Evolutionary conservation across 2,329 filamentous ascomycete genomes (phyloP).

Genomic region (Pseudocercospora crystallina): DNA sequence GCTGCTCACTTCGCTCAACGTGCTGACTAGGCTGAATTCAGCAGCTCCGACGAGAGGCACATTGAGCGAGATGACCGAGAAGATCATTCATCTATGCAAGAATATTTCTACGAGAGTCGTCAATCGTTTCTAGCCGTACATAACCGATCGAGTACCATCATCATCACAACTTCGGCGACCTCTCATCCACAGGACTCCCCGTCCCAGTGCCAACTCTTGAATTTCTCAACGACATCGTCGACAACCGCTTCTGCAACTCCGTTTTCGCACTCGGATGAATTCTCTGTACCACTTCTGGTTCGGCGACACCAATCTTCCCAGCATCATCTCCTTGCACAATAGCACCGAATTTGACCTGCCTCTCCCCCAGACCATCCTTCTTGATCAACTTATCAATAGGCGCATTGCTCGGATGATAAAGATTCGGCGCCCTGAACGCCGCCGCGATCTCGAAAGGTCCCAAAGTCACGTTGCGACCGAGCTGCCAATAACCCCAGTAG

Average conservation of each 20-base stretch:
- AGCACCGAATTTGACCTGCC: slow-evolving; percentile 16
- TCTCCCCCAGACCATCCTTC: slow-evolving; percentile 9
- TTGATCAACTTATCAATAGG: slow-evolving; percentile 14
- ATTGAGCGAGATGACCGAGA: no score
- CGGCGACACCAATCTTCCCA: slow-evolving; percentile 18
- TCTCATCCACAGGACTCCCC: no score
- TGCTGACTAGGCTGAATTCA: no score
- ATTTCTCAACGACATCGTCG: neutral
- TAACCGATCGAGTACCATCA: no score
- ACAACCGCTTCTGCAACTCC: neutral
- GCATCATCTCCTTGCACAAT: slow-evolving; percentile 16
- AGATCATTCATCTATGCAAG: no score
- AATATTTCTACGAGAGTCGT: no score
- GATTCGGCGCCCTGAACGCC: slow-evolving; percentile 33
- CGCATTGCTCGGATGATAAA: slow-evolving; percentile 12
- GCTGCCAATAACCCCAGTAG: slow-evolving; percentile 39
- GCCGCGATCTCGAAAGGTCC: slow-evolving; percentile 39
- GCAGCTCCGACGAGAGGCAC: no score
- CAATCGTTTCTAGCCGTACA: no score
- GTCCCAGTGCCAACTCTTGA: no score
- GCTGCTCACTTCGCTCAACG: no score
- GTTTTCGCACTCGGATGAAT: slow-evolving; percentile 11
- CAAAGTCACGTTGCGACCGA: slow-evolving; percentile 37
- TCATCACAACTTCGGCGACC: neutral
- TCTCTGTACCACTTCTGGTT: slow-evolving; percentile 16